Base-by-base conservation (phyloP, 176 grass and related monocot species). In the Alloteropsis semialata region DNA sequence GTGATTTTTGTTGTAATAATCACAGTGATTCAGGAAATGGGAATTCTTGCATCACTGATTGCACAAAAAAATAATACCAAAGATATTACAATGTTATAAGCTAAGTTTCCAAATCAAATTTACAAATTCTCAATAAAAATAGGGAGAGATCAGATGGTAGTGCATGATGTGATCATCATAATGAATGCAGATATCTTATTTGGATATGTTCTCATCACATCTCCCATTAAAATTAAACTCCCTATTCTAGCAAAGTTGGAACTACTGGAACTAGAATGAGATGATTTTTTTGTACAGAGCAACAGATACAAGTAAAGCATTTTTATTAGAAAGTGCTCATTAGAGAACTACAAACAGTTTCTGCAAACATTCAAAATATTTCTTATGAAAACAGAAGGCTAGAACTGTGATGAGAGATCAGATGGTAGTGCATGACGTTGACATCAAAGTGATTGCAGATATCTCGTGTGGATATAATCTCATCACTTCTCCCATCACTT, bases 91-190 rank as follows among this genome's bases (percentile, higher is more conserved):
- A 21, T 10, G 29, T 17, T 39, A 12, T 0, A 50, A 50, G 34
- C 34, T 36, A 36, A 5, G 3, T 5, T 36, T 36, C 5, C 34
- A 36, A 36, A 36, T 3, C 34, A 36, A 36, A 45, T 14, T 12
- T 45, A 45, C 3, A 45, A 13, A 45, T 13, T 14, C 10, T 14
- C 10, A 45, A 45, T 45, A 13, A 45, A 14, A 11, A 14, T 10
- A 45, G 13, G 10, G 43, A n/a, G 84, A 84, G 85, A 84, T 91
- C 89, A 91, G 84, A 91, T 91, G 89, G 89, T 91, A 87, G 84
- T 91, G 81, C 89, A 87, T 87, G 80, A 55, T 69, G 12, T 75
- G 17, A 71, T 87, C 89, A 91, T 91, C 89, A 91, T 24, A 74
- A 13, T 36, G 21, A 74, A 75, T 91, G 44, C 89, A 84, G 89